These are phyloP conservation scores for Helianthus annuus DNA, from an alignment of 129 eudicot species.

Conservation along the genomic window DNA sequence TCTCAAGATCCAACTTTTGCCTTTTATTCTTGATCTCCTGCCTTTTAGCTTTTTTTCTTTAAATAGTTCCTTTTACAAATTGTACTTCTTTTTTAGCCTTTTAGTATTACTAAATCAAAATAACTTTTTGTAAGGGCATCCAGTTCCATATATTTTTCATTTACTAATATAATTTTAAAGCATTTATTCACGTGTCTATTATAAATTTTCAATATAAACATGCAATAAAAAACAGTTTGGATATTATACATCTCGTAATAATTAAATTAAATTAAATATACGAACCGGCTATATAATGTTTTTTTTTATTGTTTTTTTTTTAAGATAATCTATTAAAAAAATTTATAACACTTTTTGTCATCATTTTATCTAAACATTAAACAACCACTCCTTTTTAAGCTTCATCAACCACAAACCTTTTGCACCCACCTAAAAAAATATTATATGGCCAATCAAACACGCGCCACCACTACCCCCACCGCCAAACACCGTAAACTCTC, in stretches of 20 bases:
- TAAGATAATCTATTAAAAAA: not conserved
- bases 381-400: slow-evolving; percentile 34
- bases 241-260: not conserved
- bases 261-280: not conserved
- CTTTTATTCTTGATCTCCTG: slow-evolving; percentile 24
- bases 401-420: slow-evolving; percentile 36
- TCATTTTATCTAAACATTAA: not conserved
- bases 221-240: no score
- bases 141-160: no score
- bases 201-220: no score
- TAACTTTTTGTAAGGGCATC: not conserved
- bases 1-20: slow-evolving; percentile 24
- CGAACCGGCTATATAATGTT: not conserved
- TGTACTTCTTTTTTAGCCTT: not conserved
- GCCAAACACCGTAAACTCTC: slow-evolving; percentile 27
- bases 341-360: slow-evolving; percentile 1
- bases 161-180: no score
- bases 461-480: slow-evolving; percentile 29
- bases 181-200: not conserved
- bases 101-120: not conserved
- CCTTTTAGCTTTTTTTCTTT: not conserved
- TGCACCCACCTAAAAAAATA: slow-evolving; percentile 10
- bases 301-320: no score
- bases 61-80: not conserved
- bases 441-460: slow-evolving; percentile 32